Evolutionary conservation across 1,284 basidiomycete species (phyloP), one percentile per base, ranked within the genome.

Genomic region (Leccinum insolens): DNA sequence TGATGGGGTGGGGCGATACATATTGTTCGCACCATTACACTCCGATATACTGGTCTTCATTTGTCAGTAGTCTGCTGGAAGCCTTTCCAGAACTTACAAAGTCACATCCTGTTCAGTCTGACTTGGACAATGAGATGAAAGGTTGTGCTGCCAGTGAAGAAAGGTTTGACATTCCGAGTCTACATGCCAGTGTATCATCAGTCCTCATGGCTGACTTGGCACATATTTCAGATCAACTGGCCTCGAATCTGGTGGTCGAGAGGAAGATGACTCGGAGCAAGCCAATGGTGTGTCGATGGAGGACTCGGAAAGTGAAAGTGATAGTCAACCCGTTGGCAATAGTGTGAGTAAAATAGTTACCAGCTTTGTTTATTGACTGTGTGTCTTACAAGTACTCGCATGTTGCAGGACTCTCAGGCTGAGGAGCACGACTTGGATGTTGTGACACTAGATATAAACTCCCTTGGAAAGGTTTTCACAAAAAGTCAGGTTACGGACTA

Each of bases 21-120:
- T 64, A 52, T n/a, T 3, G 7, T 11, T 67, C 22, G 2, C 65
- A 64, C 7, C 57, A 60, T 4, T 67, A 67, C 14, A 67, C 12
- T 4, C 60, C 37, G 1, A 61, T 61, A 7, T 61, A 61, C 28
- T 61, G 60, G 60, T 61, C n/a, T 17, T 61, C 34, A 0, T 61
- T 41, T 39, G 31, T 61, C 8, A 39, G 34, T 14, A 17, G n/a
- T 25, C 34, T 61, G 15, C n/a, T 37, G 34, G 11, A 61, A 22
- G 34, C 7, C 15, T 60, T 37, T 11, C 59, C n/a, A 34, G 59
- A 46, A 7, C 44, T 46, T 3, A 46, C 44, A 9, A 46, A 46
- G 44, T 46, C 9, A 7, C 44, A 46, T 46, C 44, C 44, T 46
- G 44, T 46, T 4, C 44, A 46, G n/a, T 46, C 44, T 46, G 44